Conservation (phyloP, 2,329 filamentous ascomycete species). For the Didymella pinodella region DNA sequence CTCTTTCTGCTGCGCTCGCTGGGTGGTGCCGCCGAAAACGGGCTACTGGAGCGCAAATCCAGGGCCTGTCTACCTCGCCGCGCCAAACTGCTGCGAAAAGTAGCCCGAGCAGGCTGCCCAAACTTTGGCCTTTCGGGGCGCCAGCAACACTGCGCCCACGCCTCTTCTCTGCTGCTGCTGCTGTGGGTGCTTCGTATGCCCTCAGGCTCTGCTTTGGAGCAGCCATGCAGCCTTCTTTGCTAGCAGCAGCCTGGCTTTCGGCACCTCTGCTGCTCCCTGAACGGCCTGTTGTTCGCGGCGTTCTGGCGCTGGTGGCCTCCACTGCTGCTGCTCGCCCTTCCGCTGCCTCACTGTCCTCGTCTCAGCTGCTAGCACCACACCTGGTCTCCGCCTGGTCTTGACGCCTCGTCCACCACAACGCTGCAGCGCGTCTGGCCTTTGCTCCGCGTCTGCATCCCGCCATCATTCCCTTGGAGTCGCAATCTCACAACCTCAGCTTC, state of each 20-base stretch:
- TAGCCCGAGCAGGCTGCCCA: neutral
- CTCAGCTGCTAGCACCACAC: neutral
- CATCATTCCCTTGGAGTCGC: neutral
- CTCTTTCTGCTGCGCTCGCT: neutral
- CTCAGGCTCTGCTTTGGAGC: neutral
- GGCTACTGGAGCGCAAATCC: neutral
- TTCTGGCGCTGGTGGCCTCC: neutral
- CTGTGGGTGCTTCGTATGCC: neutral
- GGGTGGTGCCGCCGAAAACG: neutral
- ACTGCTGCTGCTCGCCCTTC: neutral
- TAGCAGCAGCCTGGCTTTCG: neutral
- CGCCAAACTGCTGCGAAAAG: neutral
- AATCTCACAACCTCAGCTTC: no score
- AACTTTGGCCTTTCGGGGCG: neutral
- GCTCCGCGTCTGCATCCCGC: neutral
- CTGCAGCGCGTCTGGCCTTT: neutral
- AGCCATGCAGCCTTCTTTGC: neutral
- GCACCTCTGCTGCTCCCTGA: neutral
- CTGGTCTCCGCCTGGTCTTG: neutral
- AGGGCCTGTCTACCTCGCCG: neutral
- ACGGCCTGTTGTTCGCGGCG: neutral
- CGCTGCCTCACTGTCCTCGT: neutral
- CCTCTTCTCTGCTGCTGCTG: no score
- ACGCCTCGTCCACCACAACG: neutral
- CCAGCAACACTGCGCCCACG: neutral